Evolutionary conservation across 2,329 filamentous ascomycete species (phyloP).

Genomic region (Fusarium phyllophilum): DNA sequence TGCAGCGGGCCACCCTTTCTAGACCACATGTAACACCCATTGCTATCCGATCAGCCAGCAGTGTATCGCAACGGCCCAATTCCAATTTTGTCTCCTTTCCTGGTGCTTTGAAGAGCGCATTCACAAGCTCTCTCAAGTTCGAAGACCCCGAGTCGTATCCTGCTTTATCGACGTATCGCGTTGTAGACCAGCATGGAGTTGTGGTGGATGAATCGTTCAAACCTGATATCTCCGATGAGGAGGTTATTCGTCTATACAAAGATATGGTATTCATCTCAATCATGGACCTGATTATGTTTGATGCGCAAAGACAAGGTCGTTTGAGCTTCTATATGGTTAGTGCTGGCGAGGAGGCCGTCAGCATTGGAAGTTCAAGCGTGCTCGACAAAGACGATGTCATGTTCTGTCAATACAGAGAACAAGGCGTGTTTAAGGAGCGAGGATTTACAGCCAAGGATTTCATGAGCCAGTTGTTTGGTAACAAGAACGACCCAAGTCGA

Average conservation of each 20-base stretch:
- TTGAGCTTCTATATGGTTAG: constrained; percentile 98
- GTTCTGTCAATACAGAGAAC: constrained; percentile 94
- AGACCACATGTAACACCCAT: constrained; percentile 35
- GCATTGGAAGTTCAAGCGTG: constrained; percentile 87
- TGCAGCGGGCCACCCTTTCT: constrained; percentile 42
- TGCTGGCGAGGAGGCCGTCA: constrained; percentile 93
- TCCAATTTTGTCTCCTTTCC: constrained; percentile 78
- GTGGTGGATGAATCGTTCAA: constrained; percentile 79
- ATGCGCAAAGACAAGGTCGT: constrained; percentile 93
- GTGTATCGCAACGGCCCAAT: constrained; percentile 66
- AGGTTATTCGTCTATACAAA: constrained; percentile 68
- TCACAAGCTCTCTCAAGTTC: constrained; percentile 83
- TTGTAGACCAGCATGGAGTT: constrained; percentile 87
- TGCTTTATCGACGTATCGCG: constrained; percentile 89
- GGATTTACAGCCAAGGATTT: constrained; percentile 90
- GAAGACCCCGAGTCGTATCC: constrained; percentile 75
- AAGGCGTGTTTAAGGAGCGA: constrained; percentile 88
- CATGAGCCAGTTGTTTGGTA: constrained; percentile 95
- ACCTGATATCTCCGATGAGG: constrained; percentile 74
- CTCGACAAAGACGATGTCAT: constrained; percentile 87
- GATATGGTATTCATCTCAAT: constrained; percentile 78
- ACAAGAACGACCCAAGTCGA: constrained; percentile 79
- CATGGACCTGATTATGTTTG: constrained; percentile 98
- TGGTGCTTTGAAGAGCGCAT: constrained; percentile 93
- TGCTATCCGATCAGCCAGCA: constrained; percentile 54